Base-by-base conservation (phyloP, 495 filamentous ascomycete genomes). In the Aspergillus nidulans region DNA sequence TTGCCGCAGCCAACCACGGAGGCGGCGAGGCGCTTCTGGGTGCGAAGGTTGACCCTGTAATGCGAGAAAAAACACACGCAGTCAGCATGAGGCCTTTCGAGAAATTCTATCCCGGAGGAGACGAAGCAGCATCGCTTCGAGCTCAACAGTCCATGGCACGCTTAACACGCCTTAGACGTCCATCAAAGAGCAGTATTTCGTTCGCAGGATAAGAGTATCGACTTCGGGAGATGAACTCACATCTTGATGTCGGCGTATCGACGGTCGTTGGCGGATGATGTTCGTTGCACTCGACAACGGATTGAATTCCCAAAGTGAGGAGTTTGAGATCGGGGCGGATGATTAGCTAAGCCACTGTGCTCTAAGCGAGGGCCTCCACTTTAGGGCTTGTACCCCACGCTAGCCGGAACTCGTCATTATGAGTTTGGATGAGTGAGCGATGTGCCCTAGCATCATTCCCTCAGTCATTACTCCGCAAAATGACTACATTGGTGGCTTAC, bases 1-100 rank as follows among this genome's bases (percentile, higher is more conserved):
- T 97, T 88, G 76, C 94, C 94, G 83, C 90, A 94, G 81, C 91
- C 91, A 74, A 92, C 87, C 71, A 98, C 94, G 76, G 92, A 90
- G 71, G 94, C 90, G 72, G 94, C 95, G 69, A 98, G 92, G 79
- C 95, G 92, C 87, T 99, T 99, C 85, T 99, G 94, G 70, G 94
- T 98, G 76, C 87, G 86, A 74, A 98, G 91, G 76, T 97, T 98
- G 85, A 97, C 92, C 95, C 94, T 98, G 73, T 65, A 41, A 41
- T 46, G 25, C 55, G 50, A 44, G 51, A 57, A 60, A 68, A 66
- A 66, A n/a, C n/a, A n/a, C 68, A 62, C 58, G 54, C 60, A 62
- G 66, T 74, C 69, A 74, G 70, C 64, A 69, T 65, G 57, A 68
- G 50, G 59, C 58, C 38, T 43, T 19, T 47, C 18, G 46, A 34